These are phyloP conservation scores for Pyricularia sp. DNA, from an alignment of 2,329 filamentous ascomycete species.

Conservation along the genomic window DNA sequence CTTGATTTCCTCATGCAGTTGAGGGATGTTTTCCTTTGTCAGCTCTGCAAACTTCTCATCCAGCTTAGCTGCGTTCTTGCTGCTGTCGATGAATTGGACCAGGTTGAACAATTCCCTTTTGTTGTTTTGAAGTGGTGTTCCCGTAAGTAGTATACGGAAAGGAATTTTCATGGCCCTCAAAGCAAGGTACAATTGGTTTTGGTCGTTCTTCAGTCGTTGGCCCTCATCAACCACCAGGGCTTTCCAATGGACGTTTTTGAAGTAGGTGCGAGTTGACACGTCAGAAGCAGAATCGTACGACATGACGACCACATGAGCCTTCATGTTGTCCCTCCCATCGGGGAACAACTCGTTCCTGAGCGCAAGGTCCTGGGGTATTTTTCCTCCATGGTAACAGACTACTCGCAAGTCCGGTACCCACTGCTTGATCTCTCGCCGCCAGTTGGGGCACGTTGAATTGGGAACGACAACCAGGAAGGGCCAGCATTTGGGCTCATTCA, in stretches of 20 bases:
- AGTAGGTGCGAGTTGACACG: constrained; percentile 52
- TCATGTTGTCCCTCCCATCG: constrained; percentile 52
- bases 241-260: constrained; percentile 69
- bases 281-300: constrained; percentile 88
- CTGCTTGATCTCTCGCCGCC: constrained; percentile 89
- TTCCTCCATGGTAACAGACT: constrained; percentile 84
- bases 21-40: constrained; percentile 69
- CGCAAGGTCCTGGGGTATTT: constrained; percentile 63
- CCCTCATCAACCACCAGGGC: constrained; percentile 91
- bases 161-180: constrained; percentile 66
- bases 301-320: constrained; percentile 86
- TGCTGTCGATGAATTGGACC: constrained; percentile 82
- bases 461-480: constrained; percentile 91
- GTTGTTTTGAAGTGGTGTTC: constrained; percentile 92
- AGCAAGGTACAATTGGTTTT: constrained; percentile 69
- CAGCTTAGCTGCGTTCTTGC: constrained; percentile 57
- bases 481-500: constrained; percentile 64
- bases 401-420: constrained; percentile 83
- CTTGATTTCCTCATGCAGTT: constrained; percentile 76
- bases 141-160: constrained; percentile 81
- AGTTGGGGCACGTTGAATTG: constrained; percentile 94
- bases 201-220: constrained; percentile 89
- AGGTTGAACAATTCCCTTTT: constrained; percentile 91
- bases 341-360: constrained; percentile 83
- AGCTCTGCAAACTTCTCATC: constrained; percentile 71